Conservation (phyloP, 345 rosid species). For the Citrus australasica region DNA sequence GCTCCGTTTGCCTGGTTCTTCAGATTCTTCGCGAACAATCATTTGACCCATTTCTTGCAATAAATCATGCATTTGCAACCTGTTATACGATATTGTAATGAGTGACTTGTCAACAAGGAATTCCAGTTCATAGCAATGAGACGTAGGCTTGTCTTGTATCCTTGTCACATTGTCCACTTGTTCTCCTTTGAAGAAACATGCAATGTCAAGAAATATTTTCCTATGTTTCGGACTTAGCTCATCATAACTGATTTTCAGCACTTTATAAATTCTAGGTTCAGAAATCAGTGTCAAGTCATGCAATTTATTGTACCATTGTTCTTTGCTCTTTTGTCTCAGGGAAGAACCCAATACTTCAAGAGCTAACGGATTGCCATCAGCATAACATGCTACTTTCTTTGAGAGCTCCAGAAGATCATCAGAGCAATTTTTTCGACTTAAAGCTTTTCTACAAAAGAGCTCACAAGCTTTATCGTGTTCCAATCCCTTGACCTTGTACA, state of each 20-base stretch:
- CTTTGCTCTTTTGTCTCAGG: background rate
- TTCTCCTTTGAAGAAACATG: constrained; percentile 38
- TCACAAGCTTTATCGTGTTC: background rate
- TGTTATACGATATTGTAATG: constrained; percentile 16
- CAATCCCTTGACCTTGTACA: constrained; percentile 5
- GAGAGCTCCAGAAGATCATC: background rate
- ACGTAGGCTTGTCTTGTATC: constrained; percentile 15
- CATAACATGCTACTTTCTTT: background rate
- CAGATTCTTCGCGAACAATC: constrained; percentile 9
- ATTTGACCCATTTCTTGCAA: constrained; percentile 24
- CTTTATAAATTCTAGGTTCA: background rate
- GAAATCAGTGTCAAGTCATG: background rate
- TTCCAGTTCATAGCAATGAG: no score
- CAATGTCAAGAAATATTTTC: constrained; percentile 42
- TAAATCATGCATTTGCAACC: constrained; percentile 39
- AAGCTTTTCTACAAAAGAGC: constrained; percentile 4
- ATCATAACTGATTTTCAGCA: constrained; percentile 18
- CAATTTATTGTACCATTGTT: background rate
- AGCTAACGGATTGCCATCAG: constrained; percentile 20
- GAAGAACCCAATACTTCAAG: constrained; percentile 1
- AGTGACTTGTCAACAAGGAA: constrained; percentile 30
- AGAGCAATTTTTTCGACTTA: background rate
- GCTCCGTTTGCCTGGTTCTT: background rate
- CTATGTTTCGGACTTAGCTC: constrained; percentile 3
- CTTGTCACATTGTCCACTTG: constrained; percentile 10